These are phyloP conservation scores for Tremella yokohamensis DNA, from an alignment of 768 basidiomycete genomes.

Conservation along the genomic window DNA sequence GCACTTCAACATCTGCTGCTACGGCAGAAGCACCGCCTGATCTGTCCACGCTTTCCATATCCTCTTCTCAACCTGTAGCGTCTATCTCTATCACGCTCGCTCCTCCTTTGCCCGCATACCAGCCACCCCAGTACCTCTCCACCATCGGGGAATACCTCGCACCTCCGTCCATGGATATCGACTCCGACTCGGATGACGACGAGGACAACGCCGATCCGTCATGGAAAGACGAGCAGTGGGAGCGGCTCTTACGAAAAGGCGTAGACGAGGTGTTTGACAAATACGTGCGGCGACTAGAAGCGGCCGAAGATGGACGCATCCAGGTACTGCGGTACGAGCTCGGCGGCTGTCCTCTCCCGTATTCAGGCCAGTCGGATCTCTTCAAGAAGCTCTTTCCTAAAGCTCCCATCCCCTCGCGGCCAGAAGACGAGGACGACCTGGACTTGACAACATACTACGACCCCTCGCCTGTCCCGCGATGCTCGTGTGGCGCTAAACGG, in stretches of 20 bases:
- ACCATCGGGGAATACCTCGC: constrained; percentile 48
- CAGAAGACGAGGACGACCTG: constrained; percentile 36
- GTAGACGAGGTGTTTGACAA: constrained; percentile 82
- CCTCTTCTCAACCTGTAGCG: constrained; percentile 16
- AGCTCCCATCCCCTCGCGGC: constrained; percentile 45
- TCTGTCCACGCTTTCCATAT: constrained; percentile 23
- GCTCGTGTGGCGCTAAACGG: constrained; percentile 67
- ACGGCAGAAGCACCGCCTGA: constrained; percentile 18
- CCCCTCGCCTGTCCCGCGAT: constrained; percentile 60
- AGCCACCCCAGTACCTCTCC: constrained; percentile 46
- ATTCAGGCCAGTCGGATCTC: constrained; percentile 65
- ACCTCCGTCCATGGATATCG: constrained; percentile 26
- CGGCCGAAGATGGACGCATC: constrained; percentile 56
- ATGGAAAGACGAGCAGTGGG: constrained; percentile 53
- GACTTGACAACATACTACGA: constrained; percentile 54
- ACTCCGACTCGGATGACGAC: constrained; percentile 54
- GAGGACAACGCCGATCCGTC: constrained; percentile 53
- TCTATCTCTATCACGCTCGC: constrained; percentile 20
- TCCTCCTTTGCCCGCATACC: constrained; percentile 47
- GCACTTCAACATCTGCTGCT: constrained; percentile 18
- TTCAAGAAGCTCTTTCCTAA: constrained; percentile 72
- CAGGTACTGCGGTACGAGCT: constrained; percentile 91
- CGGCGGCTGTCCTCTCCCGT: constrained; percentile 78
- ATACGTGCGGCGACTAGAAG: constrained; percentile 70
- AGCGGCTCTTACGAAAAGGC: constrained; percentile 58